Percentiles rank a stretch among this genome's conserved stretches.
Evolutionary conservation across 257 asterid species (phyloP).

Genomic region (Solanum tacnaense): DNA sequence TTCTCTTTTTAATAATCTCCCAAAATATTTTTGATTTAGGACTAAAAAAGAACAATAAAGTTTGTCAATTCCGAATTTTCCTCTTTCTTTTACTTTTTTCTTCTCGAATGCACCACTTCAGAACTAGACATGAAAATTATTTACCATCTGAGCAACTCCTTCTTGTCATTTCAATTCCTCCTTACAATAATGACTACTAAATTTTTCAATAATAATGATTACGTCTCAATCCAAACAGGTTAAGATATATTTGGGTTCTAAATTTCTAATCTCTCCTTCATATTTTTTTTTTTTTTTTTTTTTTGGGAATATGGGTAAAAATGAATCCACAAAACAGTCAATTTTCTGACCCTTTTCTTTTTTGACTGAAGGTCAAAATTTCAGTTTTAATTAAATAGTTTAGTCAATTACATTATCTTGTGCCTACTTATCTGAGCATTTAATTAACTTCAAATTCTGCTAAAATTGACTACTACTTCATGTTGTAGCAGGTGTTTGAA

Average conservation of each 20-base stretch:
- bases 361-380: background rate
- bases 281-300: no score
- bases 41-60: background rate
- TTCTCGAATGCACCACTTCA: no score
- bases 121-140: no score
- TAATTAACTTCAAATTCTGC: background rate
- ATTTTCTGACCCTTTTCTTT: background rate
- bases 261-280: background rate
- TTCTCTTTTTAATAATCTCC: background rate
- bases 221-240: background rate
- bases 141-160: no score
- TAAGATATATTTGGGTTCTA: no score
- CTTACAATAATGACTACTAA: no score
- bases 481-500: background rate
- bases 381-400: background rate
- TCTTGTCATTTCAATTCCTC: background rate
- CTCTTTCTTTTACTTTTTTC: background rate
- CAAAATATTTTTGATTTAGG: background rate
- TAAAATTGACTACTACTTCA: background rate
- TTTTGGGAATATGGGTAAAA: background rate
- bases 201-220: background rate
- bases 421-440: background rate
- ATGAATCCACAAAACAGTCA: background rate
- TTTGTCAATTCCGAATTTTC: no score
- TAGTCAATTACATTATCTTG: background rate